These are phyloP conservation scores for Globisporangium recalcitrans DNA, from an alignment of 352 stramenopile genomes.

Conservation along the genomic window DNA sequence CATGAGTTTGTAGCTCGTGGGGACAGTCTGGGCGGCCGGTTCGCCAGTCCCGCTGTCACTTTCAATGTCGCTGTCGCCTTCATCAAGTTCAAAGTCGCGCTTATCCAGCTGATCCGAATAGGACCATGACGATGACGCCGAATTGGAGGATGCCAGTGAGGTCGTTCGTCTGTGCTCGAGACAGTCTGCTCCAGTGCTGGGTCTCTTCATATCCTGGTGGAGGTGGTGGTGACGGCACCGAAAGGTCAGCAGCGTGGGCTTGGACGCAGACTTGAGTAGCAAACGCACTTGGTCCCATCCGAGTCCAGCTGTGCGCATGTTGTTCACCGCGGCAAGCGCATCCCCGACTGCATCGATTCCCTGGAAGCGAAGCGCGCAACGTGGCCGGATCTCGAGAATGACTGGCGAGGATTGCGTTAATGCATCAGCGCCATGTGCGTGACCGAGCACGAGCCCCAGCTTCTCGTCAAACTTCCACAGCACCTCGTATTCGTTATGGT, in stretches of 20 bases:
- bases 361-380: conserved; percentile 29
- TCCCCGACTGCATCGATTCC: conserved; percentile 28
- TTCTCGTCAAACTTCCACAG: conserved; percentile 10
- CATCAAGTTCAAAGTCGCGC: neutral
- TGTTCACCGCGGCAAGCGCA: conserved; percentile 35
- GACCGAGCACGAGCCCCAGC: conserved; percentile 15
- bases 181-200: neutral
- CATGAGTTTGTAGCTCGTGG: conserved; percentile 32
- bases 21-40: neutral
- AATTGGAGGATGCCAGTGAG: conserved; percentile 10
- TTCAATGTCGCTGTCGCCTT: conserved; percentile 14
- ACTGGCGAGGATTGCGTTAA: neutral
- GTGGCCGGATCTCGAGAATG: conserved; percentile 13
- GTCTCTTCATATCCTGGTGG: neutral
- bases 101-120: neutral
- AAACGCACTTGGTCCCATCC: conserved; percentile 22
- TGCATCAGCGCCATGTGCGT: neutral
- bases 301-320: conserved; percentile 23
- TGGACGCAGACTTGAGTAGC: conserved; percentile 28
- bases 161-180: conserved; percentile 10
- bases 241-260: conserved; percentile 34
- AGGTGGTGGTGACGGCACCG: conserved; percentile 7
- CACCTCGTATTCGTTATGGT: conserved; percentile 14
- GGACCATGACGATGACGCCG: neutral
- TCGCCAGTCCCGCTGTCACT: conserved; percentile 11